These are phyloP conservation scores for Nitzschia sp. DNA, from an alignment of 108 stramenopile species.

Conservation along the genomic window DNA sequence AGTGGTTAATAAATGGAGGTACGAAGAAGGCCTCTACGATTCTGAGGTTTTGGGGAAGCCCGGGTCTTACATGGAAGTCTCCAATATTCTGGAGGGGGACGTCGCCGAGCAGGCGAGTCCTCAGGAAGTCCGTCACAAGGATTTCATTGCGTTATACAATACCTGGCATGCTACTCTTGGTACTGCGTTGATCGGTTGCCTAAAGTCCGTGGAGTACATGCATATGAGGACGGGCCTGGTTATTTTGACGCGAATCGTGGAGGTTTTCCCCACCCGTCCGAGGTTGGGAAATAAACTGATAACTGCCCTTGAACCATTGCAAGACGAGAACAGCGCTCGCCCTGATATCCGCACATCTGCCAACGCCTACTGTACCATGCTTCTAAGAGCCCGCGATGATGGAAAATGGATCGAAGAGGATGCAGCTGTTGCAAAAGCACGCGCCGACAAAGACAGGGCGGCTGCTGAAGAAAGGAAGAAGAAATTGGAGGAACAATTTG, in stretches of 20 bases:
- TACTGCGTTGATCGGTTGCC: conserved; percentile 62
- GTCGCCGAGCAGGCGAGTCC: conserved; percentile 26
- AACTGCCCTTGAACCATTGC: conserved; percentile 54
- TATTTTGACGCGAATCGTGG: conserved; percentile 73
- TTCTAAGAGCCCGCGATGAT: conserved; percentile 80
- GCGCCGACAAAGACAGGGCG: conserved; percentile 69
- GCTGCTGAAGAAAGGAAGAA: conserved; percentile 66
- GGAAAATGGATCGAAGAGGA: conserved; percentile 87
- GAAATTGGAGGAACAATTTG: conserved; percentile 61
- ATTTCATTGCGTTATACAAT: conserved; percentile 66
- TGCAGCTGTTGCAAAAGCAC: conserved; percentile 57
- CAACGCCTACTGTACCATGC: conserved; percentile 69
- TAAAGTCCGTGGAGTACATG: conserved; percentile 84
- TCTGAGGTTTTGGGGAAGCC: conserved; percentile 62
- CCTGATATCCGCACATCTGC: conserved; percentile 85
- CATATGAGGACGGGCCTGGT: conserved; percentile 77
- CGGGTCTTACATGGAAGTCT: conserved; percentile 33
- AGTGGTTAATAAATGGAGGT: conserved; percentile 74
- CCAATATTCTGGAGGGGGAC: too few relatives aligned
- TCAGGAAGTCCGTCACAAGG: conserved; percentile 35
- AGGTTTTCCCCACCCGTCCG: conserved; percentile 78
- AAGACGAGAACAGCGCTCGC: conserved; percentile 63
- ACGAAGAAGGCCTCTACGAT: conserved; percentile 74
- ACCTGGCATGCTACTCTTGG: conserved; percentile 82
- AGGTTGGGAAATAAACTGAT: conserved; percentile 71